Conservation (phyloP, 139 green algal species). For the Ettlia oleoabundans region DNA sequence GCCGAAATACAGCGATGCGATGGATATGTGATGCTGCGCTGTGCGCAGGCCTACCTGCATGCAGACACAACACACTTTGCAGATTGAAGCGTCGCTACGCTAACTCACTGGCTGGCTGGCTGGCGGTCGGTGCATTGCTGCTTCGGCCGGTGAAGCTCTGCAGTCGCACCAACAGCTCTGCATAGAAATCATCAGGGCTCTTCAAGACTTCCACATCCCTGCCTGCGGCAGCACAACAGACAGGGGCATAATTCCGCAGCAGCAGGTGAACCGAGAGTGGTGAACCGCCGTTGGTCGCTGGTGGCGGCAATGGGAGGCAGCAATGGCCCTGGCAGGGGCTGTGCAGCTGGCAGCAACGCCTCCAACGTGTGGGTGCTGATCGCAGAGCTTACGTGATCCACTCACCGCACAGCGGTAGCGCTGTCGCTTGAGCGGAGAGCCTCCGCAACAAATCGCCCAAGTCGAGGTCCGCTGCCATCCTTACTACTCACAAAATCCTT, state of each 20-base stretch:
- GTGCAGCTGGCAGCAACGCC: neutral
- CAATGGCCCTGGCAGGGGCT: neutral
- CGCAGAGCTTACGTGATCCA: neutral
- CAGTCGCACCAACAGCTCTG: conserved; percentile 5
- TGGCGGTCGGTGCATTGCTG: too few relatives aligned
- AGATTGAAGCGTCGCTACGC: too few relatives aligned
- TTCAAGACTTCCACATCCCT: conserved; percentile 2
- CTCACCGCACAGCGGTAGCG: neutral
- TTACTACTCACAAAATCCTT: too few relatives aligned
- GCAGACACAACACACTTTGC: too few relatives aligned
- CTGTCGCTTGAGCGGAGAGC: neutral
- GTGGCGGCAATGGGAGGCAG: neutral
- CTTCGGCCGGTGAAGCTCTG: neutral
- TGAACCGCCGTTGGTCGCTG: too few relatives aligned
- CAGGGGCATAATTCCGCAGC: neutral
- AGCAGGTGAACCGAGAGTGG: too few relatives aligned
- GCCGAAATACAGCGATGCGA: conserved; percentile 48
- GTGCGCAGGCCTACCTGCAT: conserved; percentile 7
- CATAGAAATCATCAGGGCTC: conserved; percentile 12
- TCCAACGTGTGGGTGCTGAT: neutral
- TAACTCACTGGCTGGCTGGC: too few relatives aligned
- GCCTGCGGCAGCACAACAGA: neutral
- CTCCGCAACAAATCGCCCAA: neutral
- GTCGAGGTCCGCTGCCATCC: neutral
- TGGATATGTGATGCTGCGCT: conserved; percentile 19